Percentiles rank a stretch among this genome's conserved stretches.
Conservation (phyloP, 306 rosid species). For the Vicia villosa region DNA sequence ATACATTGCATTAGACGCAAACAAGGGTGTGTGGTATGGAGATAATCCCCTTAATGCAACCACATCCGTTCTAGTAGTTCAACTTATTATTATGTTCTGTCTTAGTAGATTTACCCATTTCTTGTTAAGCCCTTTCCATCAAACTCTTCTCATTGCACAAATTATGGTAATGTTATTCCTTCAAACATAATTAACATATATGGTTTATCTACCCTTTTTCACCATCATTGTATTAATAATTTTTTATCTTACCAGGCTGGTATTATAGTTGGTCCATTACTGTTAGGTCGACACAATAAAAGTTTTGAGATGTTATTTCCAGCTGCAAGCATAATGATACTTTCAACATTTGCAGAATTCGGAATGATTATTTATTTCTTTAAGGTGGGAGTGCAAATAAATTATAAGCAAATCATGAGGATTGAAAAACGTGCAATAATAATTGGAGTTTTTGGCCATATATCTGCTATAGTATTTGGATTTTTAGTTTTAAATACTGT, state of each 20-base stretch:
- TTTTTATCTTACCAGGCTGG: constrained; percentile 33
- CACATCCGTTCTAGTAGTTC: neutral
- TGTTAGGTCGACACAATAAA: neutral
- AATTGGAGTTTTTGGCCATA: constrained; percentile 26
- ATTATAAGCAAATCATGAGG: constrained; percentile 7
- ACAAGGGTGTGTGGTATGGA: constrained; percentile 20
- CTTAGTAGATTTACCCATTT: constrained; percentile 32
- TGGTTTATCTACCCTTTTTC: too few species aligned
- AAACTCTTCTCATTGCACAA: constrained; percentile 32
- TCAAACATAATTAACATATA: neutral
- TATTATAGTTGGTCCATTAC: constrained; percentile 34
- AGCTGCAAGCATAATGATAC: constrained; percentile 4
- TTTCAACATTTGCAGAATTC: constrained; percentile 41
- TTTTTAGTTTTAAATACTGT: neutral
- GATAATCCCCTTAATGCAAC: neutral
- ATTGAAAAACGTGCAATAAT: constrained; percentile 26
- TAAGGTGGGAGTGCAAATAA: constrained; percentile 33
- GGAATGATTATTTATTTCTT: constrained; percentile 42
- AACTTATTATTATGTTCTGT: constrained; percentile 11
- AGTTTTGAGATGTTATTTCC: constrained; percentile 1
- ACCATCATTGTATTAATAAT: neutral
- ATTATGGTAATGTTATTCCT: constrained; percentile 29
- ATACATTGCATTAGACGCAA: neutral
- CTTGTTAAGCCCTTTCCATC: constrained; percentile 35
- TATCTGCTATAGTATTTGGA: neutral